Percentiles rank a stretch among this genome's conserved stretches.
These are phyloP conservation scores for Gossypium longicalyx DNA, from an alignment of 345 rosid species.

Conservation along the genomic window DNA sequence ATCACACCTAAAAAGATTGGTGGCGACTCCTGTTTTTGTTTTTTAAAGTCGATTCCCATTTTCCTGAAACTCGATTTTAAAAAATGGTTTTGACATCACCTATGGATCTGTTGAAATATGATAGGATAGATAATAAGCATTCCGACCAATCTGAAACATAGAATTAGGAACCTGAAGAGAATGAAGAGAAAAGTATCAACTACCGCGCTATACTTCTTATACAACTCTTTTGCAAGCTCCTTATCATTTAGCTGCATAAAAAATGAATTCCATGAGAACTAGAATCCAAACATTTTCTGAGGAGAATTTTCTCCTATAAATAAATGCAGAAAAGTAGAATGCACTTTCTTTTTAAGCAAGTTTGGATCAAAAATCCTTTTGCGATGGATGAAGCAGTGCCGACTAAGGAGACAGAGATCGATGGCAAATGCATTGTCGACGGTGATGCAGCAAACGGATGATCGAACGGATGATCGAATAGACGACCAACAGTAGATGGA, in stretches of 20 bases:
- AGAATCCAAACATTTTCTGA: background rate
- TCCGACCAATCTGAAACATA: background rate
- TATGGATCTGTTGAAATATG: conserved; percentile 56
- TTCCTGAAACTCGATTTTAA: too few relatives aligned
- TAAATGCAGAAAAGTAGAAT: background rate
- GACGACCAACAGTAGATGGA: too few relatives aligned
- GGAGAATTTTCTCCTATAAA: background rate
- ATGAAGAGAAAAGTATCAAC: conserved; percentile 22
- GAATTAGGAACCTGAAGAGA: conserved; percentile 4
- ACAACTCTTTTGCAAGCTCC: conserved; percentile 85
- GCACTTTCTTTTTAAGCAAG: background rate
- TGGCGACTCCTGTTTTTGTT: too few relatives aligned
- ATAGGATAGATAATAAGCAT: conserved; percentile 2
- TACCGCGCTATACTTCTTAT: conserved; percentile 91
- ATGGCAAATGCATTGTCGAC: too few relatives aligned
- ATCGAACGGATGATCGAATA: too few relatives aligned
- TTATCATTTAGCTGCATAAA: conserved; percentile 63
- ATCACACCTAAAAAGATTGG: too few relatives aligned
- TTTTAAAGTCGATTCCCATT: too few relatives aligned
- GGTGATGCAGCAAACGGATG: too few relatives aligned
- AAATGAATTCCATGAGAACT: conserved; percentile 15
- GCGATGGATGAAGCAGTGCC: too few relatives aligned
- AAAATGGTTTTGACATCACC: too few relatives aligned
- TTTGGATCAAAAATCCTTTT: background rate
- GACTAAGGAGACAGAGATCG: too few relatives aligned